Conservation (phyloP, 805 yeast species). For the Yamadazyma takamatsuzukensis region DNA sequence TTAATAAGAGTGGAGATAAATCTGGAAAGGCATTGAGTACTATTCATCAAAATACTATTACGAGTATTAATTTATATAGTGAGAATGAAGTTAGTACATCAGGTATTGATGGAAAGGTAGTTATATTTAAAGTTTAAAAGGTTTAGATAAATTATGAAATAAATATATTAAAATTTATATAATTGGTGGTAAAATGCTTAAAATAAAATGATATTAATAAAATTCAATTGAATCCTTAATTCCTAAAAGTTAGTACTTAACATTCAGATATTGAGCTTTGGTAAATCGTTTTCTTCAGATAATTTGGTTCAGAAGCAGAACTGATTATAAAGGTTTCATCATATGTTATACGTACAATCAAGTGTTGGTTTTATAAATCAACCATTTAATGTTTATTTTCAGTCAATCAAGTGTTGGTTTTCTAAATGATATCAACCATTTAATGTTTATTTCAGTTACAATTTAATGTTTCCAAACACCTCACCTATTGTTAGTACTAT, state of each 20-base stretch:
- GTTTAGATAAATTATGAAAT: no score
- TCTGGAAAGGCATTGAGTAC: constrained; percentile 51
- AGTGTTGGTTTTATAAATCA: no score
- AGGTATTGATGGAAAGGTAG: constrained; percentile 91
- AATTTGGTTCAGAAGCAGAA: constrained; percentile 92
- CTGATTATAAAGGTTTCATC: constrained; percentile 56
- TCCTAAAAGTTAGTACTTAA: background rate
- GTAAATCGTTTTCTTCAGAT: constrained; percentile 70
- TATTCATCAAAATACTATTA: constrained; percentile 88
- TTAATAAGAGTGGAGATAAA: constrained; percentile 35
- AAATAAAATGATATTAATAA: no score
- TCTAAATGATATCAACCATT: no score
- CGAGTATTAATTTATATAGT: constrained; percentile 52
- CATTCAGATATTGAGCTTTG: constrained; percentile 45
- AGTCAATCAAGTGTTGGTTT: no score
- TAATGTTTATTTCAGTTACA: no score
- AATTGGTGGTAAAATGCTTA: no score
- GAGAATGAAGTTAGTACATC: constrained; percentile 54
- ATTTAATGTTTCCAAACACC: background rate
- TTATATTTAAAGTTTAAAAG: constrained; percentile 54
- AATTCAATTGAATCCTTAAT: no score
- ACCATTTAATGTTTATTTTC: no score
- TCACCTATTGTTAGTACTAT: no score
- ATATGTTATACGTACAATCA: no score
- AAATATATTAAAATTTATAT: no score